These are phyloP conservation scores for Argentina anserina DNA, from an alignment of 306 rosid species.

Conservation along the genomic window DNA sequence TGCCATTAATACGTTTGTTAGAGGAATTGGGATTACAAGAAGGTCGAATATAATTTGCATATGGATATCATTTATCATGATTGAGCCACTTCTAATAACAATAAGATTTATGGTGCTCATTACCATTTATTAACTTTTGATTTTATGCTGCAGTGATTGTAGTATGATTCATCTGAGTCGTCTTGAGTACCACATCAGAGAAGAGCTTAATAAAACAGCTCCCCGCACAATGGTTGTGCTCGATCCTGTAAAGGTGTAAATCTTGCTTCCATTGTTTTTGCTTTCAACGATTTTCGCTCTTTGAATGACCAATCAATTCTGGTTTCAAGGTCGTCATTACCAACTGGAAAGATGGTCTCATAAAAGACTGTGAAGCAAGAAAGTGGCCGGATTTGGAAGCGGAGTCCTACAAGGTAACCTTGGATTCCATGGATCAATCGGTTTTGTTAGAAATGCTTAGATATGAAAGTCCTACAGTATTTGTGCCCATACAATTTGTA, in stretches of 20 bases:
- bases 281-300: neutral
- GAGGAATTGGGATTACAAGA: constrained; percentile 98
- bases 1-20: constrained; percentile 85
- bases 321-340: constrained; percentile 72
- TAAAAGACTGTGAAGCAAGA: constrained; percentile 73
- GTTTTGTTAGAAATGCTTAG: neutral
- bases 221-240: constrained; percentile 83
- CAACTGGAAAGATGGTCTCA: constrained; percentile 67
- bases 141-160: constrained; percentile 65
- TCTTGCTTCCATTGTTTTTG: constrained; percentile 24
- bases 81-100: neutral
- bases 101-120: neutral
- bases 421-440: constrained; percentile 4
- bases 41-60: constrained; percentile 44
- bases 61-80: neutral
- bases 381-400: constrained; percentile 86
- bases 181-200: constrained; percentile 88
- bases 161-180: constrained; percentile 80
- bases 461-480: neutral
- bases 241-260: constrained; percentile 76
- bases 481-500: neutral
- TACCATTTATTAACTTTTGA: neutral
- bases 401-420: constrained; percentile 73
- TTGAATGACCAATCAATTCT: constrained; percentile 17
- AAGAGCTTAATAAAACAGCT: constrained; percentile 79